Evolutionary conservation across 176 grass and related monocot genomes (phyloP).

Genomic region (Bolboschoenus planiculmis): DNA sequence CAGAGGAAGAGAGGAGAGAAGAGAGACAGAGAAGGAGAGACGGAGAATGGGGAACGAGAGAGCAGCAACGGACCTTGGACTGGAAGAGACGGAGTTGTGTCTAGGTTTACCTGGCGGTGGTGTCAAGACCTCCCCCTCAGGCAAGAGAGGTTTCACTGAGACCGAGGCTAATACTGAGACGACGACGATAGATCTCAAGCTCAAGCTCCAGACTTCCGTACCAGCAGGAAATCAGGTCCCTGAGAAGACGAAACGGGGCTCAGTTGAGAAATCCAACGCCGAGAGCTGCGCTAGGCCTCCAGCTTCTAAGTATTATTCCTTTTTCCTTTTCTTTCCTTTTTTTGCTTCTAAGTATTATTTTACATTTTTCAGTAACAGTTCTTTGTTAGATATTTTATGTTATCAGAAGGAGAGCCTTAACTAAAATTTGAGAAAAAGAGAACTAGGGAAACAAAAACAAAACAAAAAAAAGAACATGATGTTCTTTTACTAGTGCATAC

Average conservation of each 20-base stretch:
- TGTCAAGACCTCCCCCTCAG: neutral
- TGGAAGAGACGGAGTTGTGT: constrained; percentile 19
- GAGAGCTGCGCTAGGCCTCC: constrained; percentile 19
- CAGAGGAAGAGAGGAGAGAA: neutral
- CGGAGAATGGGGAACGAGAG: neutral
- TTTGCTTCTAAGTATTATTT: neutral
- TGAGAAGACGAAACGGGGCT: constrained; percentile 16
- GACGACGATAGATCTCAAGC: constrained; percentile 9
- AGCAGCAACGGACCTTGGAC: neutral
- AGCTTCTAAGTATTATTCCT: constrained; percentile 30
- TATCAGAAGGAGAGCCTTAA: neutral
- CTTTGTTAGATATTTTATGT: neutral
- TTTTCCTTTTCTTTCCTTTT: neutral
- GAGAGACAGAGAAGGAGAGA: neutral
- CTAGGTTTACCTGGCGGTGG: constrained; percentile 22
- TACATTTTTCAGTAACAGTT: neutral
- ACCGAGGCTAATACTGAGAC: neutral
- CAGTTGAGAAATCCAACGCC: neutral
- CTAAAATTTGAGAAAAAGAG: neutral
- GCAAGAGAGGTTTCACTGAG: constrained; percentile 16
- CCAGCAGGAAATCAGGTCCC: neutral
- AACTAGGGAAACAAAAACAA: neutral
- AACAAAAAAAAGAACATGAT: too few species aligned
- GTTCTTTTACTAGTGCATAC: neutral
- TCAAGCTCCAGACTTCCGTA: constrained; percentile 7